Evolutionary conservation across 2,329 filamentous ascomycete genomes (phyloP).

Genomic region (Passalora sequoiae): DNA sequence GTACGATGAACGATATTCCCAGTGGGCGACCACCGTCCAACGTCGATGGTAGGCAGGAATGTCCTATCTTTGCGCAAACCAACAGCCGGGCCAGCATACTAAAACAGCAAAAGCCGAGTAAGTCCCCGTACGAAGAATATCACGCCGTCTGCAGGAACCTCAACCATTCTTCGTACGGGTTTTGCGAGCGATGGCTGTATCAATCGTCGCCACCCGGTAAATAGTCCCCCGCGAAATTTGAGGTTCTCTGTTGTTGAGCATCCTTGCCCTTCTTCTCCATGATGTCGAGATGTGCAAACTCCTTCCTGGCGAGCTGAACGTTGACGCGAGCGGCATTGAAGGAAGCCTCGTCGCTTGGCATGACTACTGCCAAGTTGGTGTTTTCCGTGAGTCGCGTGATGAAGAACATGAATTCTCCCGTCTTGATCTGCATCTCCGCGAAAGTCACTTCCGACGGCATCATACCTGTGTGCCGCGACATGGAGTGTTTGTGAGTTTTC

Average conservation of each 20-base stretch:
- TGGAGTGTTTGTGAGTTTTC: conserved; percentile 92
- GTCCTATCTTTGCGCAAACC: too few relatives aligned
- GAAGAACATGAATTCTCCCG: conserved; percentile 81
- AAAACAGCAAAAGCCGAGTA: neutral
- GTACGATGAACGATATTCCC: neutral
- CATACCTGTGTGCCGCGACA: conserved; percentile 68
- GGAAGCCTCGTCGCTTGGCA: conserved; percentile 83
- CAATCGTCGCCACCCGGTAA: conserved; percentile 11
- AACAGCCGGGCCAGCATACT: too few relatives aligned
- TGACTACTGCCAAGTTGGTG: conserved; percentile 88
- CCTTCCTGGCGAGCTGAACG: conserved; percentile 76
- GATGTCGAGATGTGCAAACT: conserved; percentile 64
- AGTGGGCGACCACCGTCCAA: neutral
- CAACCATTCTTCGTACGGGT: conserved; percentile 16
- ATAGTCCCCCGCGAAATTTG: too few relatives aligned
- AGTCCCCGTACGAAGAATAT: too few relatives aligned
- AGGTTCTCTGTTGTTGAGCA: conserved; percentile 9
- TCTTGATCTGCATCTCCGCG: conserved; percentile 74
- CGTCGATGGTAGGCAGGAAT: too few relatives aligned
- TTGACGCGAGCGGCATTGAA: conserved; percentile 91
- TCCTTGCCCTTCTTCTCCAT: conserved; percentile 33
- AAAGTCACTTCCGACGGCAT: conserved; percentile 80
- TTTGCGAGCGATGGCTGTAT: conserved; percentile 15
- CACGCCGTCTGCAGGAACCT: too few relatives aligned
- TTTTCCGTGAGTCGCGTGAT: conserved; percentile 95